Conservation (phyloP, 73 alveolate genomes). For the Paramecium pentaurelia region DNA sequence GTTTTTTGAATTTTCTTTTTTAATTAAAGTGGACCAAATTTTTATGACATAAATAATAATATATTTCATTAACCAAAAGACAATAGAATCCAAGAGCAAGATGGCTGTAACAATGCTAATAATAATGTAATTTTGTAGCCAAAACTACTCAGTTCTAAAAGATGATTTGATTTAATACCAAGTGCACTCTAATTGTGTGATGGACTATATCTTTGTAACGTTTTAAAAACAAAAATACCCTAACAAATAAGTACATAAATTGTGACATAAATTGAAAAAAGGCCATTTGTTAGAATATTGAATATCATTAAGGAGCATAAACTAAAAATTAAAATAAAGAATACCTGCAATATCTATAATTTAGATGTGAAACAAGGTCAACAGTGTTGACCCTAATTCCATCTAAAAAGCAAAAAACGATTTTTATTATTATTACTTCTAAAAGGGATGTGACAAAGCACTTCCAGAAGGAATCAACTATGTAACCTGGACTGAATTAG, state of each 20-base stretch:
- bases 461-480: conserved; percentile 10
- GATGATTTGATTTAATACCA: not conserved
- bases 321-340: not conserved
- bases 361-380: conserved; percentile 21
- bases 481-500: not conserved
- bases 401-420: conserved; percentile 22
- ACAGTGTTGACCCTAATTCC: not conserved
- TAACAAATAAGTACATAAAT: not conserved
- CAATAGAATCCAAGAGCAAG: conserved; percentile 11
- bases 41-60: conserved; percentile 1
- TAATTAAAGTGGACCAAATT: not conserved
- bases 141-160: conserved; percentile 2
- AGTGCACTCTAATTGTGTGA: conserved; percentile 18
- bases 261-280: not conserved
- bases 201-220: not conserved
- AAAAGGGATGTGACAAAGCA: not conserved
- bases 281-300: not conserved
- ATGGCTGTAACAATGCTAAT: not conserved
- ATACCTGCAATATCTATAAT: conserved; percentile 45
- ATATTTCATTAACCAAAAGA: conserved; percentile 39
- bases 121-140: not conserved
- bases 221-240: not conserved
- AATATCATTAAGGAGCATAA: not conserved
- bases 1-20: not conserved
- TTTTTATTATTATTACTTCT: not conserved